Evolutionary conservation across 208 protist species (phyloP).

Genomic region (Endotrypanum monterogeii): DNA sequence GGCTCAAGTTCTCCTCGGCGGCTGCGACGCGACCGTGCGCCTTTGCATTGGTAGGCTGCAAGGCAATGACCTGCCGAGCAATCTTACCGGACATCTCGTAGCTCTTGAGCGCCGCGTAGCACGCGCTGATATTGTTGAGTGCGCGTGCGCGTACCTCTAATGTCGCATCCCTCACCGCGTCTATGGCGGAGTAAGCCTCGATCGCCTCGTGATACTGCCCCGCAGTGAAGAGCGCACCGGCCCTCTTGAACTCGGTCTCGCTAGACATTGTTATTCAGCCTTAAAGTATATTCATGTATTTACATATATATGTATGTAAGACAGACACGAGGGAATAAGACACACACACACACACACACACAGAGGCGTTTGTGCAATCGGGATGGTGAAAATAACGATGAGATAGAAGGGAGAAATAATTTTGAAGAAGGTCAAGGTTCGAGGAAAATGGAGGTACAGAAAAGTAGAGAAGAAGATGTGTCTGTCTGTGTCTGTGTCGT

Average conservation of each 20-base stretch:
- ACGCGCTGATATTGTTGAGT: slow-evolving; percentile 82
- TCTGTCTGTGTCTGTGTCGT: too few relatives aligned
- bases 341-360: background rate
- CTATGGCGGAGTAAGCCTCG: slow-evolving; percentile 49
- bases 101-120: slow-evolving; percentile 63
- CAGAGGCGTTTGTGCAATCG: background rate
- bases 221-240: slow-evolving; percentile 48
- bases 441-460: too few relatives aligned
- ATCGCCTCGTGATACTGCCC: slow-evolving; percentile 60
- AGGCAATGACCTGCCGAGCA: slow-evolving; percentile 47
- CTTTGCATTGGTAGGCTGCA: slow-evolving; percentile 59
- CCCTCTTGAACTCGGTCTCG: slow-evolving; percentile 55
- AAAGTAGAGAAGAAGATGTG: too few relatives aligned
- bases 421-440: too few relatives aligned
- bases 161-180: slow-evolving; percentile 13
- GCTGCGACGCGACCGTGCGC: slow-evolving; percentile 63
- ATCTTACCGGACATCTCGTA: slow-evolving; percentile 53
- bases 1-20: slow-evolving; percentile 68
- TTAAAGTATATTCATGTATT: background rate
- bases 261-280: slow-evolving; percentile 34
- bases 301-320: background rate
- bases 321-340: background rate
- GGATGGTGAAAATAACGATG: background rate
- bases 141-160: slow-evolving; percentile 51
- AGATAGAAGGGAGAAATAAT: too few relatives aligned